Evolutionary conservation across 2,329 filamentous ascomycete genomes (phyloP).

Genomic region (Trichoderma koningii): DNA sequence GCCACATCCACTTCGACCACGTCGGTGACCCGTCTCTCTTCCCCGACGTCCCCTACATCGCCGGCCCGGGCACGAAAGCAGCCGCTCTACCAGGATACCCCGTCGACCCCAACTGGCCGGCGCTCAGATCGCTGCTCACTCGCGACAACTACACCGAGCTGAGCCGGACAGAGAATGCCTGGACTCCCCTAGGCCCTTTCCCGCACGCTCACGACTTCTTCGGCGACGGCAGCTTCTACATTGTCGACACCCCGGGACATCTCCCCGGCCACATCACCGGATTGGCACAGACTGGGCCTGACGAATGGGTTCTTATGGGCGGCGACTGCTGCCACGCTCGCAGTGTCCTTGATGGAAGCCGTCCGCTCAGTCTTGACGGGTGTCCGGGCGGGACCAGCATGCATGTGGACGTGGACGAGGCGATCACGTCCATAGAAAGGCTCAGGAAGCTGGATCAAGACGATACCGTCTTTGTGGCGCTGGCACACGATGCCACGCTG

Average conservation of each 20-base stretch:
- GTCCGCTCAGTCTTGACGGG: not conserved
- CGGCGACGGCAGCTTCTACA: not conserved
- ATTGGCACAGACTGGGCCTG: not conserved
- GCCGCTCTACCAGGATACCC: not conserved
- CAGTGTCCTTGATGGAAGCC: not conserved
- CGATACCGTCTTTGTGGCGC: not conserved
- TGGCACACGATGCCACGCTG: not conserved
- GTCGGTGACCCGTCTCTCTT: conserved; percentile 1
- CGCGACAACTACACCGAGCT: not conserved
- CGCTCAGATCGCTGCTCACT: not conserved
- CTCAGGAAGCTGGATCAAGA: not conserved
- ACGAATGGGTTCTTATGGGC: conserved; percentile 5
- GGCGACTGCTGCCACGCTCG: conserved; percentile 7
- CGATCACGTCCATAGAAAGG: not conserved
- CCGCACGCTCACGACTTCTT: not conserved
- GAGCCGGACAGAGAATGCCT: not conserved
- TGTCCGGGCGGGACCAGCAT: conserved; percentile 6
- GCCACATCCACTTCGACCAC: conserved; percentile 6
- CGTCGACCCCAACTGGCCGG: not conserved
- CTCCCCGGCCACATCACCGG: not conserved
- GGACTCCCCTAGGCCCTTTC: not conserved
- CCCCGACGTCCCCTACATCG: not conserved
- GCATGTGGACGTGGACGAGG: not conserved
- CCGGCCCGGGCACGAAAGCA: not conserved
- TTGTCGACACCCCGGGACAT: conserved; percentile 11